Evolutionary conservation across 163 green algal species (phyloP).

Genomic region (Scenedesmus sp.): DNA sequence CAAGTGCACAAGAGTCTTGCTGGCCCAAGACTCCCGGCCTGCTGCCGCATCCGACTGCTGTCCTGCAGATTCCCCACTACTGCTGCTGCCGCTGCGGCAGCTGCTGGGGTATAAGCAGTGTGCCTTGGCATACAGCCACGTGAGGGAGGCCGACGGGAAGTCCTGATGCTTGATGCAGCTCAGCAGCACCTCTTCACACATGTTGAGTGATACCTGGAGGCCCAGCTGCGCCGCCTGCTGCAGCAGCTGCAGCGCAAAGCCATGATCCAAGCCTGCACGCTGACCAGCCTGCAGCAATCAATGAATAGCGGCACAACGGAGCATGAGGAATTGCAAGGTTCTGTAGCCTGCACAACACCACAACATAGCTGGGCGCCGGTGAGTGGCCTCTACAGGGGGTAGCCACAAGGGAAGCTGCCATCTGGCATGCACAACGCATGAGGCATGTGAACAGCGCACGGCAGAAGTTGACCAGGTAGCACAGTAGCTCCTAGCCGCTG

Average conservation of each 20-base stretch:
- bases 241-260: conserved; percentile 36
- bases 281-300: conserved; percentile 8
- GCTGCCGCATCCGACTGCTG: not conserved
- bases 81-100: too few relatives aligned
- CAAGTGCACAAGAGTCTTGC: conserved; percentile 14
- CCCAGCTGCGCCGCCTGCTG: conserved; percentile 30
- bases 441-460: too few relatives aligned
- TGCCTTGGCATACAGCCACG: conserved; percentile 30
- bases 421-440: too few relatives aligned
- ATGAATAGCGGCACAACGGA: not conserved
- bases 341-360: too few relatives aligned
- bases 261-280: not conserved
- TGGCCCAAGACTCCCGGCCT: not conserved
- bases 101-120: not conserved
- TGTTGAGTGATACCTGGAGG: not conserved
- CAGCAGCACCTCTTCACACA: conserved; percentile 18
- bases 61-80: not conserved
- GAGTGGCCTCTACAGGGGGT: too few relatives aligned
- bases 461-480: not conserved
- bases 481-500: not conserved
- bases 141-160: not conserved
- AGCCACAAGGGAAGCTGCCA: too few relatives aligned
- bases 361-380: too few relatives aligned
- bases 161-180: conserved; percentile 12
- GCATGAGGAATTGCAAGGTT: not conserved